Conservation (phyloP, 805 yeast species). For the Ogataea parapolymorpha region DNA sequence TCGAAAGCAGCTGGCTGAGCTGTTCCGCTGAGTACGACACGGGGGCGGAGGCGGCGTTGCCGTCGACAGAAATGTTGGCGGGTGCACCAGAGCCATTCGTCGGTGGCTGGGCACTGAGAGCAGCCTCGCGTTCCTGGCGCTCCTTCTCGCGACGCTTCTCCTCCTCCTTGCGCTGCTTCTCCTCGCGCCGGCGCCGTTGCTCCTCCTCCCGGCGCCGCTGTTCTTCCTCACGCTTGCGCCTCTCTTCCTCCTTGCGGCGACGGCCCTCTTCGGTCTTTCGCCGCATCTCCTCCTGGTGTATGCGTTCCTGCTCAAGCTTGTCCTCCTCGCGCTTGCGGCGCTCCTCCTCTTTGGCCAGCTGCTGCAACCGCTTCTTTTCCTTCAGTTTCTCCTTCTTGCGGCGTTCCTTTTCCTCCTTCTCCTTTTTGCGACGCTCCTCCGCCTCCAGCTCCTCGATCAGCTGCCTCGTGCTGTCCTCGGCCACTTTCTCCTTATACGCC, state of each 20-base stretch:
- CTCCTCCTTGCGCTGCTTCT: constrained; percentile 32
- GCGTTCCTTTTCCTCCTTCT: constrained; percentile 62
- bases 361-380: constrained; percentile 63
- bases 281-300: constrained; percentile 39
- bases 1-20: constrained; percentile 14
- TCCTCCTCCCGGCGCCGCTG: constrained; percentile 41
- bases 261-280: constrained; percentile 46
- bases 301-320: constrained; percentile 43
- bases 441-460: constrained; percentile 68
- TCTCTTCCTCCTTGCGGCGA: constrained; percentile 40
- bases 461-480: constrained; percentile 65
- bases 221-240: constrained; percentile 40
- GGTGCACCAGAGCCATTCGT: no score
- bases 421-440: constrained; percentile 62
- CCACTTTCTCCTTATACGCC: constrained; percentile 76
- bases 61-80: not conserved
- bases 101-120: constrained; percentile 6
- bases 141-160: constrained; percentile 39
- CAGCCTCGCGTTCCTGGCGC: constrained; percentile 20
- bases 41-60: constrained; percentile 2
- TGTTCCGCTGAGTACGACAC: constrained; percentile 19
- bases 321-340: constrained; percentile 53
- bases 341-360: constrained; percentile 62
- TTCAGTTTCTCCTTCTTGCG: constrained; percentile 65
- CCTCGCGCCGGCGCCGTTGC: constrained; percentile 40